A percentile compares a stretch with the other conserved stretches of the same genome.
Conservation (phyloP, 306 rosid genomes). For the Chamaecrista fasciculata region DNA sequence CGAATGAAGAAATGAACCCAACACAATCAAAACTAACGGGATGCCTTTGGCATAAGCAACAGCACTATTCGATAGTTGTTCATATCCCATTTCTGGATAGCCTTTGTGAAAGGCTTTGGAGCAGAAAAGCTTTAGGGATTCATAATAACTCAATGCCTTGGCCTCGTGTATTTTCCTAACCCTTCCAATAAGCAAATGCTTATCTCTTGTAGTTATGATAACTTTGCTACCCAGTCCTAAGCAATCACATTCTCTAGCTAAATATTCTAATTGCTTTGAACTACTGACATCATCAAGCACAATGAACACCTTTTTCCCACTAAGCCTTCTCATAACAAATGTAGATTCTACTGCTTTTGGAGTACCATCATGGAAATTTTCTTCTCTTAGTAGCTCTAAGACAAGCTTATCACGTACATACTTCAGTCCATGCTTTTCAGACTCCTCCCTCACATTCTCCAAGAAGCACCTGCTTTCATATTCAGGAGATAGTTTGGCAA, state of each 20-base stretch:
- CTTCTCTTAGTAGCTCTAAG: background rate
- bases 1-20: background rate
- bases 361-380: background rate
- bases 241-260: background rate
- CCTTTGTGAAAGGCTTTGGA: background rate
- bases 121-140: background rate
- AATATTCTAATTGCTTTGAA: background rate
- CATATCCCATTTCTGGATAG: background rate
- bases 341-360: too few species aligned
- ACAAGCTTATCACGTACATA: background rate
- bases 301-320: background rate
- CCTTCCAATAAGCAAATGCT: background rate
- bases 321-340: background rate
- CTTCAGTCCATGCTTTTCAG: background rate
- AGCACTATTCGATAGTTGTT: background rate
- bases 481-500: constrained; percentile 7
- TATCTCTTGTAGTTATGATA: constrained; percentile 1
- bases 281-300: background rate
- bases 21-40: background rate
- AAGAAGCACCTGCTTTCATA: constrained; percentile 22
- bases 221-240: background rate
- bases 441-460: background rate
- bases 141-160: background rate
- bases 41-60: background rate
- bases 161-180: background rate